Percentiles rank a stretch among this genome's conserved stretches.
Evolutionary conservation across 164 flowering plant species (phyloP).

Genomic region (Echeveria elegans): DNA sequence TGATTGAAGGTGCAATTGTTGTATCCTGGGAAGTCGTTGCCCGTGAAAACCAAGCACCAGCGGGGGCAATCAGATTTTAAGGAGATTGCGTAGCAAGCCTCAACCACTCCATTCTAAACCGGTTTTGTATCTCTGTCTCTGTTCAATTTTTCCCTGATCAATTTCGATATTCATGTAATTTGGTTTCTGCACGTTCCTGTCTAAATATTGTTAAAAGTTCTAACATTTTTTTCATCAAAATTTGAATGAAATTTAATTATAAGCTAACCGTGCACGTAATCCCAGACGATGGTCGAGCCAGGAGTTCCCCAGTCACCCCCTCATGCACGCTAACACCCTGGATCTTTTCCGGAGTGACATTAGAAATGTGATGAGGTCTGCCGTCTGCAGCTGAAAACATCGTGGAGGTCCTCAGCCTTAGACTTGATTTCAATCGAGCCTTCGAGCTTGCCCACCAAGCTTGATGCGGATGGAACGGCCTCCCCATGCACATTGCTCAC

Average conservation of each 20-base stretch:
- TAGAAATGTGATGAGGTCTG: conserved; percentile 7
- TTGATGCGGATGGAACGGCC: not conserved
- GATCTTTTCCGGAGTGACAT: not conserved
- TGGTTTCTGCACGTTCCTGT: too few species aligned
- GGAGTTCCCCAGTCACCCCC: conserved; percentile 19
- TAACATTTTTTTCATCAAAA: too few species aligned
- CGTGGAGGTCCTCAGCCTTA: conserved; percentile 4
- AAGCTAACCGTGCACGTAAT: conserved; percentile 15
- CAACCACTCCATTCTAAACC: too few species aligned
- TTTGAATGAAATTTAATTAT: not conserved
- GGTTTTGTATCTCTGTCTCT: too few species aligned
- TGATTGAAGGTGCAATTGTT: too few species aligned
- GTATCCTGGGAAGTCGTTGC: too few species aligned
- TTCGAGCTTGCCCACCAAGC: not conserved
- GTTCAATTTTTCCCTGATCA: too few species aligned
- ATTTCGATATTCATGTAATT: too few species aligned
- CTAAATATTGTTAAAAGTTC: too few species aligned
- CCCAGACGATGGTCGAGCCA: conserved; percentile 16
- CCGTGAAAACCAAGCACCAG: too few species aligned
- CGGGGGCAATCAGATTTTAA: too few species aligned
- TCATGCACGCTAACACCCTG: conserved; percentile 4
- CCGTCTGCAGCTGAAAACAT: conserved; percentile 4
- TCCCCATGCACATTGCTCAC: not conserved
- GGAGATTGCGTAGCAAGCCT: too few species aligned
- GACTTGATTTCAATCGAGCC: conserved; percentile 3